A percentile compares a stretch with the other conserved stretches of the same genome.
These are phyloP conservation scores for Neoboletus brunneissimus DNA, from an alignment of 768 basidiomycete genomes.

Conservation along the genomic window DNA sequence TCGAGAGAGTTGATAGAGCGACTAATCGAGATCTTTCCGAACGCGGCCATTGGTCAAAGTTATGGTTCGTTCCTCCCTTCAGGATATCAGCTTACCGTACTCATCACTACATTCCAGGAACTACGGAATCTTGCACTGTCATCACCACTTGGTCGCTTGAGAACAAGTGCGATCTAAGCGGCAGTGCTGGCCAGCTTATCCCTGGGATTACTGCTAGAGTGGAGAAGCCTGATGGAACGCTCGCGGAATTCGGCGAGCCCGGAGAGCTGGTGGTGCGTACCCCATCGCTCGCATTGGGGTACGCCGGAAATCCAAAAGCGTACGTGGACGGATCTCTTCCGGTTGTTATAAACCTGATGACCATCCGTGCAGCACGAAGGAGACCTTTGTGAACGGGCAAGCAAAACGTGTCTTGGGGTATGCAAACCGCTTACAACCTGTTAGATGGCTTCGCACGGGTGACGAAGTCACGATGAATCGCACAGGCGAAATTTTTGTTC, in stretches of 20 bases:
- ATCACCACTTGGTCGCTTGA: conserved; percentile 45
- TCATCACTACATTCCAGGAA: conserved; percentile 36
- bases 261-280: conserved; percentile 62
- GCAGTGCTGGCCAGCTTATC: conserved; percentile 56
- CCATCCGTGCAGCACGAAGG: conserved; percentile 46
- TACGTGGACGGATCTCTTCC: conserved; percentile 33
- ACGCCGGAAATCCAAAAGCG: conserved; percentile 59
- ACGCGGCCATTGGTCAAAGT: conserved; percentile 54
- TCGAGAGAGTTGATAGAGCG: conserved; percentile 48
- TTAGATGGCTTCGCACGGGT: conserved; percentile 65
- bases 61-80: conserved; percentile 42
- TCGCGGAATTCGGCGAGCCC: conserved; percentile 54
- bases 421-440: neutral
- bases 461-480: conserved; percentile 67
- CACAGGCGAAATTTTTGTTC: conserved; percentile 60
- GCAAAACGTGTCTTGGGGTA: neutral
- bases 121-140: conserved; percentile 62
- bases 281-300: conserved; percentile 59
- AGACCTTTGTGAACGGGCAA: conserved; percentile 56
- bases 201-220: conserved; percentile 58
- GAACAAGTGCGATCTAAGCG: conserved; percentile 46
- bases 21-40: conserved; percentile 45
- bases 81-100: neutral
- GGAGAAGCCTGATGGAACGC: conserved; percentile 53
- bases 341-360: conserved; percentile 6